Evolutionary conservation across 2,329 filamentous ascomycete genomes (phyloP).

Genomic region (Colletotrichum navitas): DNA sequence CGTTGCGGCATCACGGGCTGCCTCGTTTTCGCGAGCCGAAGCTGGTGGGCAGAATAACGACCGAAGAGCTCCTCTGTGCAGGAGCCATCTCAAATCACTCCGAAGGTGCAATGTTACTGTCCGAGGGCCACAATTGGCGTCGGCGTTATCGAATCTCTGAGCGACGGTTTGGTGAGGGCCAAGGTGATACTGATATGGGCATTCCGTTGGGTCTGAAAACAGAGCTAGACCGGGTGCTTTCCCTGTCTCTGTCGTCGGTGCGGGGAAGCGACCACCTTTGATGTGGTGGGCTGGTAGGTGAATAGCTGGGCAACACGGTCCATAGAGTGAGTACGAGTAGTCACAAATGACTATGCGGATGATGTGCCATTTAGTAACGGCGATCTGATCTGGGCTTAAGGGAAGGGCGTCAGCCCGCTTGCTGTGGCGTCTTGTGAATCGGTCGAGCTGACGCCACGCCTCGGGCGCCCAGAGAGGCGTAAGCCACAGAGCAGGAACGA

Average conservation of each 20-base stretch:
- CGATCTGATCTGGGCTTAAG: neutral
- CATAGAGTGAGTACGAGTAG: neutral
- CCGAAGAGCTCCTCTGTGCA: neutral
- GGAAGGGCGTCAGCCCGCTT: neutral
- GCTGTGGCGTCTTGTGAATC: slow-evolving; percentile 9
- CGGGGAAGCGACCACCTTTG: neutral
- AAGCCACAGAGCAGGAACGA: slow-evolving; percentile 3
- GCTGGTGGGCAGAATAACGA: neutral
- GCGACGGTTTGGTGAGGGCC: neutral
- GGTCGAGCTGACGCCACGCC: slow-evolving; percentile 18
- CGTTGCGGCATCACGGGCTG: neutral
- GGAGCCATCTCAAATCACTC: neutral
- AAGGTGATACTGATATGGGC: neutral
- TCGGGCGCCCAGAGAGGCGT: slow-evolving; percentile 12
- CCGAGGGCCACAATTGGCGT: neutral
- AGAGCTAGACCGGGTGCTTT: too few species aligned
- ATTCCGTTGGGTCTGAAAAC: neutral
- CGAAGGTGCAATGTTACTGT: neutral
- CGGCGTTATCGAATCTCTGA: neutral
- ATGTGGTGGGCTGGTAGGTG: neutral
- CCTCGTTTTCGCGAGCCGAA: neutral
- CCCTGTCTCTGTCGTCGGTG: too few species aligned
- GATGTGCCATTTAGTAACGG: too few species aligned
- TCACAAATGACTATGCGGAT: neutral
- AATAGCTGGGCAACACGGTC: neutral